Conservation (phyloP, 2,329 filamentous ascomycete species). For the Xylariaceae sp. region DNA sequence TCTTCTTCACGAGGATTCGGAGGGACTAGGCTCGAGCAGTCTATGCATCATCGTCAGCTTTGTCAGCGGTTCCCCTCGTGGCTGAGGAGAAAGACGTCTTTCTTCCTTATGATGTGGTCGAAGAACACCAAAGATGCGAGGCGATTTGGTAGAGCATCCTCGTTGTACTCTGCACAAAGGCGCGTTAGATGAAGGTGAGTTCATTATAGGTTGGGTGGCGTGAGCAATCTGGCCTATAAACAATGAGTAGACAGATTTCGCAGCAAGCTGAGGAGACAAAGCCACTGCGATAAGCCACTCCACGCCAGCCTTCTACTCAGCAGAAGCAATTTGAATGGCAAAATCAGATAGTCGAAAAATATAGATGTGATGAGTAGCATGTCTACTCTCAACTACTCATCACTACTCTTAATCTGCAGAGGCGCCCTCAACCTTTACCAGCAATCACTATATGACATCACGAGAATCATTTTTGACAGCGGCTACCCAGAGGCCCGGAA, state of each 20-base stretch:
- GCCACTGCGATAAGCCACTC: not conserved
- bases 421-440: too few relatives aligned
- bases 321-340: too few relatives aligned
- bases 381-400: too few relatives aligned
- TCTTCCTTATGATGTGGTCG: not conserved
- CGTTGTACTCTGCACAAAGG: slow-evolving; percentile 10
- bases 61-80: not conserved
- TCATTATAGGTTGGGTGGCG: not conserved
- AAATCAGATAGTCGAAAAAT: too few relatives aligned
- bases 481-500: too few relatives aligned
- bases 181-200: not conserved
- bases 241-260: not conserved
- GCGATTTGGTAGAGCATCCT: not conserved
- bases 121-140: not conserved
- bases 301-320: not conserved
- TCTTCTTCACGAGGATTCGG: not conserved
- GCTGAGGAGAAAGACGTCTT: slow-evolving; percentile 21
- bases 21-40: not conserved
- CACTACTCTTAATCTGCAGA: too few relatives aligned
- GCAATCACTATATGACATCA: too few relatives aligned
- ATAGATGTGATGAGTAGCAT: too few relatives aligned
- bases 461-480: too few relatives aligned
- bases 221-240: not conserved
- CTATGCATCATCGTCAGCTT: slow-evolving; percentile 10
- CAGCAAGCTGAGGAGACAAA: slow-evolving; percentile 1